Evolutionary conservation across 2,329 filamentous ascomycete species (phyloP), one percentile per base, ranked within the genome.

Genomic region (Plectosphaerella sp.): DNA sequence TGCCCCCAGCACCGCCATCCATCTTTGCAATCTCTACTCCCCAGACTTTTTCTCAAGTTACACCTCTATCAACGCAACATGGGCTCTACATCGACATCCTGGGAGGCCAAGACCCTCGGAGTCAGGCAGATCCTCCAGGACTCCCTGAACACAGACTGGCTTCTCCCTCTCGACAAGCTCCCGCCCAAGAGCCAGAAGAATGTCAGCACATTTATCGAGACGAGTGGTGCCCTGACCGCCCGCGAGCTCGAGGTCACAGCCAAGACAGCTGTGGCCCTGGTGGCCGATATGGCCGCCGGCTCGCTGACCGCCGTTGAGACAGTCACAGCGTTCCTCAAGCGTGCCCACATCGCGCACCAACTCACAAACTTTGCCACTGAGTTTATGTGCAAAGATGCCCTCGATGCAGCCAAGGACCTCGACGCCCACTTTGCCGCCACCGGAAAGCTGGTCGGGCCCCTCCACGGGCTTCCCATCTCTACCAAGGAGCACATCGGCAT

Each of bases 271-370:
- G 53, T 60, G 3, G 60, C 60, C 14, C 59, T 73, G 18, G 54
- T 66, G 1, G 49, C 55, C 46, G 59, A 60, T 33, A 61, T 70
- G 36, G 48, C 14, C 2, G 22, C 43, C 9, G 49, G 52, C 14
- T 62, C 65, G 60, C 69, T 68, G 62, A 62, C 69, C 18, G 48
- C 65, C 10, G 67, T 74, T 3, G 52, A 52, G 39, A 52, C 49
- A 11, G 63, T 67, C 2, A 64, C 63, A 2, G 76, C 75, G 1
- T 79, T 78, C 54, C 74, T 75, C 49, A 79, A 78, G 56, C 67
- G 75, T 15, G 72, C 75, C 4, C 72, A 74, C 1, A 68, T 78
- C 18, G 72, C 73, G 0, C 73, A 78, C 39, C 76, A 79, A 54
- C 65, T 75, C 37, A 60, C 64, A 36, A 59, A 59, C 47, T 57